phyloP scores from a whole-genome alignment of 441 rosid genomes.

The Croton setiger region DNA sequence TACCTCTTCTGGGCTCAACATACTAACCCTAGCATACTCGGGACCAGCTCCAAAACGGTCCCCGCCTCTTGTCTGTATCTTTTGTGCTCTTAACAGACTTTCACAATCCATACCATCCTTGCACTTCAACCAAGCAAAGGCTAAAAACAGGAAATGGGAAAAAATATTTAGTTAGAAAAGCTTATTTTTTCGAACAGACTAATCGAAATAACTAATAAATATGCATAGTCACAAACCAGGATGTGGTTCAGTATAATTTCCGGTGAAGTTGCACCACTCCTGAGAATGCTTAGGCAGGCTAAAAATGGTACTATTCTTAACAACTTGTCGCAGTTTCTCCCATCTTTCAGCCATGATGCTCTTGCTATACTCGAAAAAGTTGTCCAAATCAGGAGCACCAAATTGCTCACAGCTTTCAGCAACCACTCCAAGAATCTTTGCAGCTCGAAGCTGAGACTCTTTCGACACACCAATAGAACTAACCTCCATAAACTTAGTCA shows the following conservation, averaged over 20 bases:
- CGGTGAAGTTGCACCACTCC: conserved; percentile 52
- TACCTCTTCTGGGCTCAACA: conserved; percentile 58
- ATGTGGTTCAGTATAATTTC: conserved; percentile 32
- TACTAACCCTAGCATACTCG: conserved; percentile 54
- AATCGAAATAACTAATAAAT: too few species aligned
- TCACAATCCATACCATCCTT: conserved; percentile 48
- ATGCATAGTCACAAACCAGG: conserved; percentile 41
- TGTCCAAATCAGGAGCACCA: conserved; percentile 26
- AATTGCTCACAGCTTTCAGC: conserved; percentile 35
- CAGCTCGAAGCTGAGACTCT: conserved; percentile 80
- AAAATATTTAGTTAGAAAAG: neutral
- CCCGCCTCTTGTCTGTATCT: conserved; percentile 57
- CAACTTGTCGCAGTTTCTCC: conserved; percentile 49
- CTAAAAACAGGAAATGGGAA: conserved; percentile 27
- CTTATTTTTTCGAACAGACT: too few species aligned
- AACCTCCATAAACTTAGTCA: conserved; percentile 51
- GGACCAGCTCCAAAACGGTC: conserved; percentile 48
- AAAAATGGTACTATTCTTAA: conserved; percentile 39
- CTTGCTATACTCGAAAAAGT: conserved; percentile 52
- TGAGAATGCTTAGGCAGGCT: conserved; percentile 48
- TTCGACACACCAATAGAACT: conserved; percentile 72
- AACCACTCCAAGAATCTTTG: conserved; percentile 54
- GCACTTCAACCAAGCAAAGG: conserved; percentile 78
- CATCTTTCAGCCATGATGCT: conserved; percentile 55
- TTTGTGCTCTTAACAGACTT: conserved; percentile 39